Evolutionary conservation across 2,329 filamentous ascomycete genomes (phyloP).

Genomic region (Didymella arachidicola): DNA sequence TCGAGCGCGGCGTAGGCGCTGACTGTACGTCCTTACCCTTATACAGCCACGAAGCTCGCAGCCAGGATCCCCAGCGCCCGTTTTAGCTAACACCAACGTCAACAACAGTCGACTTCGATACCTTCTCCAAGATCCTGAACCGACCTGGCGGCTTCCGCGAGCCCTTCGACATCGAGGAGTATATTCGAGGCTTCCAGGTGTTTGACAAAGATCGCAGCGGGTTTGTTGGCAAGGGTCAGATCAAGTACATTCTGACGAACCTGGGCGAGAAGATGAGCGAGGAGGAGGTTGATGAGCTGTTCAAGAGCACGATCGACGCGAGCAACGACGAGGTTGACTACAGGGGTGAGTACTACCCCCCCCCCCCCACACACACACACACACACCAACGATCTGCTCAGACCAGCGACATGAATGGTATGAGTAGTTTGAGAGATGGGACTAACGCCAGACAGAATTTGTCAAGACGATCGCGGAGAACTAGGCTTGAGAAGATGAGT

Average conservation of each 20-base stretch:
- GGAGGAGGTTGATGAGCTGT: conserved; percentile 96
- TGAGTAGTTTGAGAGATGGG: not conserved
- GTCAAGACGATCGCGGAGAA: conserved; percentile 53
- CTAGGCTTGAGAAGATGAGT: conserved; percentile 26
- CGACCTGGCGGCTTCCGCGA: conserved; percentile 98
- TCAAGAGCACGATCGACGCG: conserved; percentile 92
- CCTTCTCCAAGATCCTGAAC: conserved; percentile 96
- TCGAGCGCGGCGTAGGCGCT: conserved; percentile 86
- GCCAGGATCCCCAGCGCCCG: not conserved
- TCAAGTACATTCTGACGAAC: conserved; percentile 98
- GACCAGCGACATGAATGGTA: too few relatives aligned
- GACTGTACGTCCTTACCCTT: conserved; percentile 76
- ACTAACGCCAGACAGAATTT: conserved; percentile 43
- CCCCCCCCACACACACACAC: too few relatives aligned
- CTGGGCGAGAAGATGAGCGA: conserved; percentile 99
- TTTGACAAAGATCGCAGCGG: conserved; percentile 99
- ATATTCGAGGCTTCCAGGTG: conserved; percentile 98
- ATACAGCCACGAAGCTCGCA: not conserved
- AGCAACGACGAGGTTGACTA: conserved; percentile 98
- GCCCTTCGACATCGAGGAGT: conserved; percentile 96
- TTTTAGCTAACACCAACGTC: conserved; percentile 7
- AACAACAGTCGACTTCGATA: conserved; percentile 88
- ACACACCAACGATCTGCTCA: too few relatives aligned
- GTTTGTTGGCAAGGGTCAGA: conserved; percentile 95
- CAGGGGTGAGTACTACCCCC: conserved; percentile 69